phyloP scores from a whole-genome alignment of 2,329 filamentous ascomycete species.

The Talaromyces verruculosus region DNA sequence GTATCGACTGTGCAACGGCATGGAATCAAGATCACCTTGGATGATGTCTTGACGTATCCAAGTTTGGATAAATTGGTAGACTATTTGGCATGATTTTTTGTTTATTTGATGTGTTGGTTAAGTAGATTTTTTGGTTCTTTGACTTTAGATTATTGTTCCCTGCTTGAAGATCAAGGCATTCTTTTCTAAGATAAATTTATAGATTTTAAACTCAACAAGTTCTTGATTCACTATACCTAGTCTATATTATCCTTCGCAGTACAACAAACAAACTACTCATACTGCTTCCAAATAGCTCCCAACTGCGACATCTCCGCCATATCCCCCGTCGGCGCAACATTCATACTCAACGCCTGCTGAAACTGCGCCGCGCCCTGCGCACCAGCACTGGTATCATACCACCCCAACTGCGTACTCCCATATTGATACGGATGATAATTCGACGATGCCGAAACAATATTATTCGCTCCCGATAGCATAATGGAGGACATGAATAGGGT shows the following conservation, averaged over 20 bases:
- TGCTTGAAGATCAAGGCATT: neutral
- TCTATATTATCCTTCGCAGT: neutral
- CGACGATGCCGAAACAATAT: constrained; percentile 9
- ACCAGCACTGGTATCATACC: constrained; percentile 13
- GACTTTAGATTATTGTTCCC: neutral
- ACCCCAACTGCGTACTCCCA: constrained; percentile 13
- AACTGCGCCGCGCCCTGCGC: constrained; percentile 19
- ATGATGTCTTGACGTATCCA: neutral
- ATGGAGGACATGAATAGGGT: constrained; percentile 17
- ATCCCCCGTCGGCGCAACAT: constrained; percentile 16
- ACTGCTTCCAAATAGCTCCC: constrained; percentile 15
- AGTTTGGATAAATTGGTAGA: neutral
- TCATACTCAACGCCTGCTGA: constrained; percentile 17
- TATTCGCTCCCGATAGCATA: constrained; percentile 15
- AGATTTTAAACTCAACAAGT: too few species aligned
- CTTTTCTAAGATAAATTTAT: neutral
- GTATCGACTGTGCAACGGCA: neutral
- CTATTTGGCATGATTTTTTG: neutral
- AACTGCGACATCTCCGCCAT: constrained; percentile 18
- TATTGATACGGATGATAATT: neutral
- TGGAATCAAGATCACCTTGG: neutral
- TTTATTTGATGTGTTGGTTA: neutral
- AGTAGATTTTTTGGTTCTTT: neutral
- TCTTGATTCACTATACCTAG: neutral
- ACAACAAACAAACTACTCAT: constrained; percentile 3